Evolutionary conservation across 306 rosid species (phyloP).

Genomic region (Quercus dentata): DNA sequence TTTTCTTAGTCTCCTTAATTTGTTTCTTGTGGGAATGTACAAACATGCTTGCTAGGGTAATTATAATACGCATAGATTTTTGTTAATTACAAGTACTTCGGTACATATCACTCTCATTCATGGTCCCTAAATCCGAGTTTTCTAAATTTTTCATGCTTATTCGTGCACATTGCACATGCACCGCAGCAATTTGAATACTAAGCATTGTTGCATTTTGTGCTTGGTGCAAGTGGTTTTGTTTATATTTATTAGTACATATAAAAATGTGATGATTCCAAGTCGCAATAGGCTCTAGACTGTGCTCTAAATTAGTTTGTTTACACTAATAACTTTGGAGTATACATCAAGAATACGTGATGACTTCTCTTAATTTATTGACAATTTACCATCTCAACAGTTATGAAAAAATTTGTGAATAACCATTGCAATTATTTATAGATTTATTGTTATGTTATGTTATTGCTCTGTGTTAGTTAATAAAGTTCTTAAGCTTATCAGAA

Average conservation of each 20-base stretch:
- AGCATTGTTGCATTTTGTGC: background rate
- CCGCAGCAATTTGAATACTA: background rate
- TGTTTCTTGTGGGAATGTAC: background rate
- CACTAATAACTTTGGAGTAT: background rate
- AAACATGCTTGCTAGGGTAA: background rate
- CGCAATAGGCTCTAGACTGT: no score
- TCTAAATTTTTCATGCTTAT: background rate
- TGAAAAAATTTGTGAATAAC: no score
- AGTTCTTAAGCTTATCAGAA: background rate
- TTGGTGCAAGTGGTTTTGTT: no score
- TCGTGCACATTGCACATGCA: slow-evolving; percentile 13
- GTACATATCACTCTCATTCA: background rate
- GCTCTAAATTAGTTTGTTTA: background rate
- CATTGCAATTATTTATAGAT: no score
- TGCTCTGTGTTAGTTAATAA: no score
- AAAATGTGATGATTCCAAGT: no score
- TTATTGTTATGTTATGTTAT: no score
- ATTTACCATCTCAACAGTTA: no score
- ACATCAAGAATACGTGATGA: background rate
- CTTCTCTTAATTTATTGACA: background rate
- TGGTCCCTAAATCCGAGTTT: background rate
- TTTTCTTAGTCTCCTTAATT: background rate
- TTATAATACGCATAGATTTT: background rate
- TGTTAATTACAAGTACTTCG: background rate
- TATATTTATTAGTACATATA: no score